phyloP scores from a whole-genome alignment of 768 basidiomycete species.

The Termitomyces sp. region DNA sequence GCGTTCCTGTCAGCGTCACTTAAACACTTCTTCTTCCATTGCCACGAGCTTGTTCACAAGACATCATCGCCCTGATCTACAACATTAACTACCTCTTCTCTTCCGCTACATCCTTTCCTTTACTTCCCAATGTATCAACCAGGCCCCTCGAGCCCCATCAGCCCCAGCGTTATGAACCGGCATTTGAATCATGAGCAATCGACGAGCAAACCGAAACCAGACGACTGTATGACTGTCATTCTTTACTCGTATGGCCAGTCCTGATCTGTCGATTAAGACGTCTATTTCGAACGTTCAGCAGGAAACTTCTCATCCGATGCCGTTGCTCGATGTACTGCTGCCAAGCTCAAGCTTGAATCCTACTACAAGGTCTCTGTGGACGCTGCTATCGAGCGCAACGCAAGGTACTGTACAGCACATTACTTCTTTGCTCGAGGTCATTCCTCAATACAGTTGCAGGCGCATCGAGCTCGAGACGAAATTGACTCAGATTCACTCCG shows the following conservation, averaged over 20 bases:
- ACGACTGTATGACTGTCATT: constrained; percentile 34
- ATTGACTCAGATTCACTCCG: constrained; percentile 66
- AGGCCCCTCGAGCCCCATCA: constrained; percentile 32
- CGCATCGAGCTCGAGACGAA: constrained; percentile 87
- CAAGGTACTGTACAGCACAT: constrained; percentile 52
- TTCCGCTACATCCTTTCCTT: constrained; percentile 4
- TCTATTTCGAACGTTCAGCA: constrained; percentile 91
- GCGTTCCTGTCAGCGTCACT: constrained; percentile 6
- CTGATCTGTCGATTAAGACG: constrained; percentile 51
- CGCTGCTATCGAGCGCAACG: constrained; percentile 92
- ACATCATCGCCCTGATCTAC: constrained; percentile 13
- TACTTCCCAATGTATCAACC: constrained; percentile 30
- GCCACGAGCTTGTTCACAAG: constrained; percentile 5
- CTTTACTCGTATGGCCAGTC: background rate
- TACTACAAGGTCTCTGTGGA: constrained; percentile 99
- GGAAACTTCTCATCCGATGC: constrained; percentile 80
- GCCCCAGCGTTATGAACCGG: constrained; percentile 19
- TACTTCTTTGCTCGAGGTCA: background rate
- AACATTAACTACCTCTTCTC: constrained; percentile 10
- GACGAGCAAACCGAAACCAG: constrained; percentile 33
- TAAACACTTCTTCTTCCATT: constrained; percentile 2
- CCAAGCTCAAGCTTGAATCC: constrained; percentile 94
- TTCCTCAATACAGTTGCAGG: constrained; percentile 34
- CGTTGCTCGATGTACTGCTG: constrained; percentile 84
- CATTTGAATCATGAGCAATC: constrained; percentile 31